These are phyloP conservation scores for Chaetomidium leptoderma DNA, from an alignment of 495 filamentous ascomycete genomes.

Conservation along the genomic window DNA sequence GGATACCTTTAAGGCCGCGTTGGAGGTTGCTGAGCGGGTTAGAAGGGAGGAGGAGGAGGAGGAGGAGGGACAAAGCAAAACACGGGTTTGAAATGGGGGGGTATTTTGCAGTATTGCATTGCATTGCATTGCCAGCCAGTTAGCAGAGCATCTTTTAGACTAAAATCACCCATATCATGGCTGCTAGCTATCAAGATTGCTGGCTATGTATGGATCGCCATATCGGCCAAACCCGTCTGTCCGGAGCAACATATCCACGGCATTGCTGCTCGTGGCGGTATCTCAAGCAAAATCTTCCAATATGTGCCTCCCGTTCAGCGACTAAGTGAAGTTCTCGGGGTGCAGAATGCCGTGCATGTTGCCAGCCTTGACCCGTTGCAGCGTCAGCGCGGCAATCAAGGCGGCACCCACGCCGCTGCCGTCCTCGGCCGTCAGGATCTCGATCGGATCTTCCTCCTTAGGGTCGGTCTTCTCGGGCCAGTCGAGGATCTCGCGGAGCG, in stretches of 20 bases:
- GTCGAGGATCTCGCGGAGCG: slow-evolving; percentile 88
- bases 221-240: neutral
- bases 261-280: neutral
- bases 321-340: slow-evolving; percentile 53
- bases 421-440: slow-evolving; percentile 85
- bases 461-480: slow-evolving; percentile 64
- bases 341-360: slow-evolving; percentile 75
- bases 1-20: slow-evolving; percentile 32
- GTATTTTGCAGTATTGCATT: neutral
- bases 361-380: slow-evolving; percentile 77
- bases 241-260: neutral
- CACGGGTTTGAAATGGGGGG: too few relatives aligned
- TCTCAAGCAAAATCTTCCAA: neutral
- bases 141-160: slow-evolving; percentile 1
- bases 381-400: slow-evolving; percentile 85
- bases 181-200: neutral
- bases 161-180: neutral
- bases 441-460: slow-evolving; percentile 74
- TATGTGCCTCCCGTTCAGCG: neutral
- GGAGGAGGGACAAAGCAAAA: neutral
- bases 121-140: slow-evolving; percentile 6
- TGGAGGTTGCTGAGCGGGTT: slow-evolving; percentile 19
- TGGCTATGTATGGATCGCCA: neutral
- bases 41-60: neutral
- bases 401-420: slow-evolving; percentile 95